phyloP scores from a whole-genome alignment of 2,329 filamentous ascomycete genomes.

The Aspergillus pseudoglaucus region DNA sequence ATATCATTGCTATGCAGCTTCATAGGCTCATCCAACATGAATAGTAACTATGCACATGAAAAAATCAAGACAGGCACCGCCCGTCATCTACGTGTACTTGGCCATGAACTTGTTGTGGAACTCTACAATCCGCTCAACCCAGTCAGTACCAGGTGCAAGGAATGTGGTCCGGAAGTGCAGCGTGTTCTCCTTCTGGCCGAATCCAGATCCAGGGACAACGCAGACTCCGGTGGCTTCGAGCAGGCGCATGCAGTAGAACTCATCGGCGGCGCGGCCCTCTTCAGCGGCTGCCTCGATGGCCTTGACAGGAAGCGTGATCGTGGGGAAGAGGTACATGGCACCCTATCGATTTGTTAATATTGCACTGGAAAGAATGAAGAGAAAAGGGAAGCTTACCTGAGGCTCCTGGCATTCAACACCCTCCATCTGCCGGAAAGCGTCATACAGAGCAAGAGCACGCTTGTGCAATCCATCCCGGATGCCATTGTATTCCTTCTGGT shows the following conservation, averaged over 20 bases:
- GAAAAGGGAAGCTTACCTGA: constrained; percentile 43
- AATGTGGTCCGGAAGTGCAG: constrained; percentile 96
- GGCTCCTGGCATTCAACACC: constrained; percentile 85
- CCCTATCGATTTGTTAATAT: constrained; percentile 49
- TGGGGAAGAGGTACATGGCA: constrained; percentile 98
- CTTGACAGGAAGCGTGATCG: constrained; percentile 71
- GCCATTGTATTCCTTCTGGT: constrained; percentile 74
- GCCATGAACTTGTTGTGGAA: constrained; percentile 92
- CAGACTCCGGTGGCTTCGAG: constrained; percentile 94
- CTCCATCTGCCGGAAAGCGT: constrained; percentile 91
- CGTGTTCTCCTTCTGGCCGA: constrained; percentile 86
- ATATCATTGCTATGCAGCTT: too few relatives aligned
- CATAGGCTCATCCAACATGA: too few relatives aligned
- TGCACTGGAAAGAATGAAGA: neutral
- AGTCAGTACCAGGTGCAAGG: constrained; percentile 90
- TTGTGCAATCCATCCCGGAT: constrained; percentile 73
- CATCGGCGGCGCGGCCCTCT: constrained; percentile 71
- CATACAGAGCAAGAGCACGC: constrained; percentile 77
- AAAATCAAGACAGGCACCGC: too few relatives aligned
- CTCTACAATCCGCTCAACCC: constrained; percentile 77
- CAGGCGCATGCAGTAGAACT: constrained; percentile 88
- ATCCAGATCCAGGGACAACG: constrained; percentile 84
- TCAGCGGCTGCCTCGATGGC: constrained; percentile 68
- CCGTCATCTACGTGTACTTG: constrained; percentile 49
- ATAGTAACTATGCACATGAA: too few relatives aligned